These are phyloP conservation scores for Allodekkera sacchari DNA, from an alignment of 805 yeast genomes.

Conservation along the genomic window DNA sequence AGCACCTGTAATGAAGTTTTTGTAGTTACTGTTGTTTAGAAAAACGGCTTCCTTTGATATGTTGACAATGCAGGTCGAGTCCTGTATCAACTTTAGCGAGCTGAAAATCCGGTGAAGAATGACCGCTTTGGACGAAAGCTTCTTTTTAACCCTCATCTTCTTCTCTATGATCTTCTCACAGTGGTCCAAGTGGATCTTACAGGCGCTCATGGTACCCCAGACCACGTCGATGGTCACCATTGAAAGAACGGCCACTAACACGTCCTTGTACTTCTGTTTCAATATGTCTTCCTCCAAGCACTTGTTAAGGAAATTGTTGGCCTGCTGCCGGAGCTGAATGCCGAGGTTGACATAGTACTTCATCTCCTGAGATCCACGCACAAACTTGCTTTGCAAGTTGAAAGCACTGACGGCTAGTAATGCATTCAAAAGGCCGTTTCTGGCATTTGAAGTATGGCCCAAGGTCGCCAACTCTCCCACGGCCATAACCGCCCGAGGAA, in stretches of 20 bases:
- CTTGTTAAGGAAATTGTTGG: constrained; percentile 54
- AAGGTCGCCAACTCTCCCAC: constrained; percentile 71
- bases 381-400: constrained; percentile 65
- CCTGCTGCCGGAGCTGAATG: constrained; percentile 65
- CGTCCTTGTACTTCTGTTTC: constrained; percentile 72
- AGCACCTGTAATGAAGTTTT: constrained; percentile 24
- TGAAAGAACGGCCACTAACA: constrained; percentile 71
- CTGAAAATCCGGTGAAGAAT: constrained; percentile 72
- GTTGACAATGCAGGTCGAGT: constrained; percentile 50
- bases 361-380: constrained; percentile 59
- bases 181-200: constrained; percentile 64
- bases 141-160: constrained; percentile 58
- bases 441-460: constrained; percentile 68
- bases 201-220: constrained; percentile 87
- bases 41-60: constrained; percentile 27
- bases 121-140: constrained; percentile 66
- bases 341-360: constrained; percentile 66
- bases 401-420: constrained; percentile 76
- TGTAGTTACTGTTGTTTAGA: constrained; percentile 26
- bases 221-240: constrained; percentile 86
- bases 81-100: constrained; percentile 67
- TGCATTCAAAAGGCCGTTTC: constrained; percentile 72
- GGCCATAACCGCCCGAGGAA: constrained; percentile 76
- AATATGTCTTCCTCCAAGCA: constrained; percentile 45
- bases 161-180: constrained; percentile 69